Conservation (phyloP, 768 basidiomycete species). For the Pleurotus djamor region DNA sequence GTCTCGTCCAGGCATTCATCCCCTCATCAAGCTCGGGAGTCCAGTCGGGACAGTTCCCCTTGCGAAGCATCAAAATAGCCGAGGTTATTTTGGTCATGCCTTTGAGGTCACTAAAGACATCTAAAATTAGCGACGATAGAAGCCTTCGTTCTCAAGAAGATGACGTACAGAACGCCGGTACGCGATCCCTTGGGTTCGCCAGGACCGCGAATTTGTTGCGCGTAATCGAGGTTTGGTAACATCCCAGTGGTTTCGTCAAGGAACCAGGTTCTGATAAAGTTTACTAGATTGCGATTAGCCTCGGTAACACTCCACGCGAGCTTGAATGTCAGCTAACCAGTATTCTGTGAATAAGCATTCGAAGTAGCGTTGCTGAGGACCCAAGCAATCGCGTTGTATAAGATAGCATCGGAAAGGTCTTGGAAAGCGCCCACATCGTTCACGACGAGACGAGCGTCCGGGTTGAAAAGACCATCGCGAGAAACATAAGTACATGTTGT, state of each 20-base stretch:
- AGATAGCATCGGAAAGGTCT: constrained; percentile 54
- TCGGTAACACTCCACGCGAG: background rate
- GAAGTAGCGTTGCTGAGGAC: constrained; percentile 35
- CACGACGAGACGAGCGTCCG: constrained; percentile 50
- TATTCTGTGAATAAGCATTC: constrained; percentile 37
- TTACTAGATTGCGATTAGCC: constrained; percentile 22
- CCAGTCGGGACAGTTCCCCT: constrained; percentile 49
- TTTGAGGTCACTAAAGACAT: constrained; percentile 47
- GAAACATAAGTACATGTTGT: constrained; percentile 51
- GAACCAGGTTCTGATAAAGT: constrained; percentile 58
- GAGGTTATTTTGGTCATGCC: constrained; percentile 54
- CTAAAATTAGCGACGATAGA: background rate
- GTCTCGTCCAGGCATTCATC: constrained; percentile 47
- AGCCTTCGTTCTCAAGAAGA: background rate
- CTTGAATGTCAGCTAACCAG: constrained; percentile 23
- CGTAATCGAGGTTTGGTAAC: constrained; percentile 65
- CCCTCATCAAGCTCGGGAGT: constrained; percentile 45
- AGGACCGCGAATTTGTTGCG: constrained; percentile 46
- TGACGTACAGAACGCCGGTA: constrained; percentile 52
- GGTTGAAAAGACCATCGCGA: constrained; percentile 64
- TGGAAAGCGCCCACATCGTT: constrained; percentile 56
- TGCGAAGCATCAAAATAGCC: constrained; percentile 51
- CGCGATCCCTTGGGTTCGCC: constrained; percentile 34
- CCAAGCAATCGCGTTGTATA: constrained; percentile 61
- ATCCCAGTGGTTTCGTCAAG: constrained; percentile 52